Evolutionary conservation across 345 rosid species (phyloP).

Genomic region (Orychophragmus violaceus): DNA sequence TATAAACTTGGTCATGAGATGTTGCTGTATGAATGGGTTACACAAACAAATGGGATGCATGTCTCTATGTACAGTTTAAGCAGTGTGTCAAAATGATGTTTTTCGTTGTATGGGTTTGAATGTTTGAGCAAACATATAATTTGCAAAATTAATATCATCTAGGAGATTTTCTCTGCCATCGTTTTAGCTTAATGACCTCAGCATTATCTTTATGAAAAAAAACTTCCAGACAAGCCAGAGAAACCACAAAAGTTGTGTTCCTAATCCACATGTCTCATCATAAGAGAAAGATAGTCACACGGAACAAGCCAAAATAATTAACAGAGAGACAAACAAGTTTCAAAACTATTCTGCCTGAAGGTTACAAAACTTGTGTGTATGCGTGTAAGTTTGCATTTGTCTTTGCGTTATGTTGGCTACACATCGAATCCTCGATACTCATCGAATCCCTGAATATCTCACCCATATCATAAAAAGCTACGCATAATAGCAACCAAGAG

Average conservation of each 20-base stretch:
- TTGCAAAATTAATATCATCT: too few species aligned
- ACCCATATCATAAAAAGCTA: neutral
- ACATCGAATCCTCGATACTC: neutral
- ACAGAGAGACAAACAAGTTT: neutral
- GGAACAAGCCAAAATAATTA: neutral
- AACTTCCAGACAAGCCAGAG: neutral
- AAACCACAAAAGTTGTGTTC: neutral
- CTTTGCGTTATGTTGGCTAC: neutral
- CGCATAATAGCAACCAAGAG: slow-evolving; percentile 5
- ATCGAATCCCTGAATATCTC: slow-evolving; percentile 1
- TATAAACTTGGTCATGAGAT: slow-evolving; percentile 5
- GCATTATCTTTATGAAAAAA: neutral
- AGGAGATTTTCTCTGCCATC: neutral
- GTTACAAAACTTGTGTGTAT: slow-evolving; percentile 4
- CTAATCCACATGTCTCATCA: slow-evolving; percentile 7
- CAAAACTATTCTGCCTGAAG: neutral
- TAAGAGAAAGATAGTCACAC: slow-evolving; percentile 15
- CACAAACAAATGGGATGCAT: neutral
- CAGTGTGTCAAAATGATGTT: too few species aligned
- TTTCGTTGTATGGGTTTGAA: too few species aligned
- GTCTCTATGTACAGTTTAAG: neutral
- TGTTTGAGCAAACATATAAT: too few species aligned
- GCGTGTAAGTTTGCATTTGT: neutral
- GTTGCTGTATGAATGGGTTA: neutral
- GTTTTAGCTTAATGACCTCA: neutral